Evolutionary conservation across 331 rosid species (phyloP).

Genomic region (Prunus yedoensis): DNA sequence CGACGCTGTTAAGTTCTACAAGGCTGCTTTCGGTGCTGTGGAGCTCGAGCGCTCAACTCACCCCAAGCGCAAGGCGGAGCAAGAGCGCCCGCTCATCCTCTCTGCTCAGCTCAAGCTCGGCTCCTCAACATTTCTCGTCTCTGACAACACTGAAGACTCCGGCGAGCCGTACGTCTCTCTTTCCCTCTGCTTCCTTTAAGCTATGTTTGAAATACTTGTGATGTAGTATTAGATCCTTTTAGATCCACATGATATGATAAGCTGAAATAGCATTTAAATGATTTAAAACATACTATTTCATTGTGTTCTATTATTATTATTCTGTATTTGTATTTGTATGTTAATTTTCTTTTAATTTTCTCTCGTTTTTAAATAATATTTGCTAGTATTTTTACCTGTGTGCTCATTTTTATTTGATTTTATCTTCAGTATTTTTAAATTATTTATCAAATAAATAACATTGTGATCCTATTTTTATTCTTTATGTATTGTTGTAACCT

Average conservation of each 20-base stretch:
- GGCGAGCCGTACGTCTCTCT: constrained; percentile 39
- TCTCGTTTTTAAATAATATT: background rate
- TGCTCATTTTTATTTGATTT: background rate
- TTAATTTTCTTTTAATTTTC: background rate
- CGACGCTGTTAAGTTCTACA: constrained; percentile 83
- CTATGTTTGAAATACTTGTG: background rate
- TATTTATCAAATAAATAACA: too few species aligned
- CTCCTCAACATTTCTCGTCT: constrained; percentile 44
- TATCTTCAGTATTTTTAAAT: background rate
- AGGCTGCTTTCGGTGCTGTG: constrained; percentile 70
- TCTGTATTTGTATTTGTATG: background rate
- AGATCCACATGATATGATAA: constrained; percentile 19
- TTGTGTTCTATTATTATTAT: too few species aligned
- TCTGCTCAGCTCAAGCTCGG: constrained; percentile 63
- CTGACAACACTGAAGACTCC: constrained; percentile 41
- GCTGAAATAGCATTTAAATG: too few species aligned
- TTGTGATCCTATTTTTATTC: too few species aligned
- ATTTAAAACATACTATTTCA: too few species aligned
- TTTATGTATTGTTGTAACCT: too few species aligned
- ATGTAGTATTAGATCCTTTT: background rate
- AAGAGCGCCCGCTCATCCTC: constrained; percentile 60
- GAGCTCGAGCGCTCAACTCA: constrained; percentile 53
- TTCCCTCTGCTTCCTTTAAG: background rate
- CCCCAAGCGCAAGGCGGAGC: constrained; percentile 88
- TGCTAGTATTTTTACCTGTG: background rate